Evolutionary conservation across 2,329 filamentous ascomycete genomes (phyloP), one percentile per base, ranked within the genome.

Genomic region (Colletotrichum liriopes): DNA sequence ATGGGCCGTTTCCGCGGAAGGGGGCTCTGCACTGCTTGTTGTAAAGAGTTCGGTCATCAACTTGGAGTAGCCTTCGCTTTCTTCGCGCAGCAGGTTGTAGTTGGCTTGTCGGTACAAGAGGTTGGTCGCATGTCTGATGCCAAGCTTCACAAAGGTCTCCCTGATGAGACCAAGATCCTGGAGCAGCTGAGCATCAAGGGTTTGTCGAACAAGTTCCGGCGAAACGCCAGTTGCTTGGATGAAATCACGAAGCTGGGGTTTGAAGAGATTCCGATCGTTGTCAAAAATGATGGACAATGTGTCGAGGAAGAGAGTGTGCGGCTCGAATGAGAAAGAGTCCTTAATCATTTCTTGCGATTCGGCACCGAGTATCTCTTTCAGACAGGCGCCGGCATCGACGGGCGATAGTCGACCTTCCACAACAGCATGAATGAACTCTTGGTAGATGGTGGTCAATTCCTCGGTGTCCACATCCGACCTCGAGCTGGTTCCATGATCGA

Each of bases 31-130:
- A 76, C 92, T 92, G 77, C 93, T 94, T 0, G 93, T 97, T 9
- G 94, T 96, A 82, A 98, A 99, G 41, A 98, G 91, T 81, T 99
- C 96, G 0, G 96, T 98, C 72, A 98, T 91, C 58, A 99, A 90
- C 81, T 99, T 99, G 0, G 96, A 95, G 80, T 98, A 99, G 51
- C 97, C 96, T 83, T 99, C 96, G 0, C 94, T 94, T 82, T 99
- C 96, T 84, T 99, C 96, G 55, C 96, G 92, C 26, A 99, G 86
- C 9, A 99, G 85, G 78, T 99, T 99, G 86, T 98, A 98, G 81
- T 98, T 98, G 18, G 96, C 94, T 82, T 98, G 96, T 72, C 95
- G 93, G 81, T 99, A 99, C 0, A 99, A 88, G 5, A 96, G 87
- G 77, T 98, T 97, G 9, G 96, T 99, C 60, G 95, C 93, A 78